Evolutionary conservation across 2,329 filamentous ascomycete species (phyloP).

Genomic region (Cercospora berteroae): DNA sequence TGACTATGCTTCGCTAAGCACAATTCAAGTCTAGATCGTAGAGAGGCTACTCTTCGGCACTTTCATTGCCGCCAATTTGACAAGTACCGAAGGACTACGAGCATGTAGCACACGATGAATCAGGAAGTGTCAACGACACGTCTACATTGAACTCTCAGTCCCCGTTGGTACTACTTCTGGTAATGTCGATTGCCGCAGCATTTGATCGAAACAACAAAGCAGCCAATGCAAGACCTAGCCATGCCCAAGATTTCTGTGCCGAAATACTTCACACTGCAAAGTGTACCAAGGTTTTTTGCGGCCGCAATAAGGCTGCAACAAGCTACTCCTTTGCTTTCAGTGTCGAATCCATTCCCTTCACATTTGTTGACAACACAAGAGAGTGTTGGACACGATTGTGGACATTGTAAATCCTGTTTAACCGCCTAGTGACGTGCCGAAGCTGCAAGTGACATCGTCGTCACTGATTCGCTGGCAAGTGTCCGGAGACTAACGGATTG

Average conservation of each 20-base stretch:
- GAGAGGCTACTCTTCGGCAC: too few relatives aligned
- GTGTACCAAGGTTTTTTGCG: too few relatives aligned
- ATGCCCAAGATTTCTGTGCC: not conserved
- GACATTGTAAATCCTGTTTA: not conserved
- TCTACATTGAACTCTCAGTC: too few relatives aligned
- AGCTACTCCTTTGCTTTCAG: not conserved
- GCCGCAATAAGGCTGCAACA: not conserved
- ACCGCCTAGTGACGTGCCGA: not conserved
- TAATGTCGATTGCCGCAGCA: too few relatives aligned
- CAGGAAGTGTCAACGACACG: too few relatives aligned
- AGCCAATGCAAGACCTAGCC: not conserved
- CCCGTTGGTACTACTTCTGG: too few relatives aligned
- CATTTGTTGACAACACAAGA: too few relatives aligned
- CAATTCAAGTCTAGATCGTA: too few relatives aligned
- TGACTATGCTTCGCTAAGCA: too few relatives aligned
- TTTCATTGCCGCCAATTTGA: too few relatives aligned
- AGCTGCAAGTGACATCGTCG: not conserved
- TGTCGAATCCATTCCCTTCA: not conserved
- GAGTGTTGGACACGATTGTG: not conserved
- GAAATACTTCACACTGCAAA: not conserved
- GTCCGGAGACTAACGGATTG: constrained; percentile 6
- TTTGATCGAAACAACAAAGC: not conserved
- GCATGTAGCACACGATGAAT: too few relatives aligned
- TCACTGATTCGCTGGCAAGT: not conserved
- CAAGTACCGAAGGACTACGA: too few relatives aligned